A percentile compares a stretch with the other conserved stretches of the same genome.
Evolutionary conservation across 1,284 basidiomycete species (phyloP).

Genomic region (Cryptococcus sp.): DNA sequence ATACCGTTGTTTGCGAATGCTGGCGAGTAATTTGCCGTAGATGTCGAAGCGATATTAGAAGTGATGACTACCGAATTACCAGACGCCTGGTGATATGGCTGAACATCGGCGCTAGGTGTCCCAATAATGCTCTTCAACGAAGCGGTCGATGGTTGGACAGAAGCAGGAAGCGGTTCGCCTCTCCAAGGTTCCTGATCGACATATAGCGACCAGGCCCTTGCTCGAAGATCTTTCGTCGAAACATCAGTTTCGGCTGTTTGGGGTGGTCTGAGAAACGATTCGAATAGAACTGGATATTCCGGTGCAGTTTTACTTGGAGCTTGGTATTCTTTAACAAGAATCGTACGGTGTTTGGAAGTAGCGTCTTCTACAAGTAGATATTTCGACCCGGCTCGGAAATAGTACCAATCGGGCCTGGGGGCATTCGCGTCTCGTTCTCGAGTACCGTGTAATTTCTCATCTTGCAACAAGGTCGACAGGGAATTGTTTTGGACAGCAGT

Average conservation of each 20-base stretch:
- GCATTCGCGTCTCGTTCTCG: constrained; percentile 86
- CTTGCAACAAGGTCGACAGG: constrained; percentile 65
- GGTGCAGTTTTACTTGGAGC: constrained; percentile 39
- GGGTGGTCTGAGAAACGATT: constrained; percentile 42
- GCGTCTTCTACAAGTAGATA: constrained; percentile 91
- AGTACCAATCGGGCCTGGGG: constrained; percentile 79
- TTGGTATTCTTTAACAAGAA: constrained; percentile 55
- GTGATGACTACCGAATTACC: constrained; percentile 93
- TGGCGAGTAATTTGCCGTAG: constrained; percentile 48
- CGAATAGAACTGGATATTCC: constrained; percentile 55
- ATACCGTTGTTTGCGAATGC: constrained; percentile 20
- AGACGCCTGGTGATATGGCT: constrained; percentile 70
- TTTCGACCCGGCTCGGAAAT: constrained; percentile 73
- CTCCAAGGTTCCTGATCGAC: constrained; percentile 34
- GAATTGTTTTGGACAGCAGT: constrained; percentile 26
- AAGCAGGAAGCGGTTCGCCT: constrained; percentile 34
- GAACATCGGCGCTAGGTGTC: constrained; percentile 27
- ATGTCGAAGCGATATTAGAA: constrained; percentile 82
- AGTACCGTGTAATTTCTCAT: constrained; percentile 82
- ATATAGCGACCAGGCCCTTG: constrained; percentile 37
- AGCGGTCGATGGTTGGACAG: constrained; percentile 29
- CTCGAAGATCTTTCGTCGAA: constrained; percentile 32
- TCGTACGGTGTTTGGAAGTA: constrained; percentile 61
- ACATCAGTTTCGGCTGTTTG: constrained; percentile 21
- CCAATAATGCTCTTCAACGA: constrained; percentile 24